phyloP scores from a whole-genome alignment of 805 yeast species.

The Candida mattraensis region DNA sequence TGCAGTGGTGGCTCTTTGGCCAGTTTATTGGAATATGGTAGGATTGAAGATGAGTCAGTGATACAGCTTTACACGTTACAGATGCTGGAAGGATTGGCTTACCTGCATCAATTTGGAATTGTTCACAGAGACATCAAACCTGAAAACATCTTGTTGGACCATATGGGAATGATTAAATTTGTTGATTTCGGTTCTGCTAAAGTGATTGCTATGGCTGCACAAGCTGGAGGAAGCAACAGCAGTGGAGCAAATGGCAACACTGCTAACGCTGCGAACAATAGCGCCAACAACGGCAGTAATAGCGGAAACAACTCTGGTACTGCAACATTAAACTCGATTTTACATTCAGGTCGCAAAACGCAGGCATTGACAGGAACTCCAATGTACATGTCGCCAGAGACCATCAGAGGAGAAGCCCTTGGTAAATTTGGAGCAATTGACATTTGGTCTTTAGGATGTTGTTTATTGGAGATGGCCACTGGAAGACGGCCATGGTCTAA shows the following conservation, averaged over 20 bases:
- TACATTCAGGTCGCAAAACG: slow-evolving; percentile 27
- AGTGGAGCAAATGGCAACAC: slow-evolving; percentile 6
- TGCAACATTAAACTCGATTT: slow-evolving; percentile 17
- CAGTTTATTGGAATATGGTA: slow-evolving; percentile 79
- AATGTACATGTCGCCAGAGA: slow-evolving; percentile 99
- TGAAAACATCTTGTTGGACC: slow-evolving; percentile 86
- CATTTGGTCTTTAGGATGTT: slow-evolving; percentile 97
- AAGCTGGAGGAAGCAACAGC: slow-evolving; percentile 12
- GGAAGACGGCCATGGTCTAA: slow-evolving; percentile 97
- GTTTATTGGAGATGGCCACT: slow-evolving; percentile 93
- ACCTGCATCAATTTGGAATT: slow-evolving; percentile 89
- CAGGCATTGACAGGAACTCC: slow-evolving; percentile 83
- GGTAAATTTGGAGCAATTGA: slow-evolving; percentile 71
- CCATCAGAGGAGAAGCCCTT: slow-evolving; percentile 71
- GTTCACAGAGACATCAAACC: slow-evolving; percentile 98
- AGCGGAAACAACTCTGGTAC: slow-evolving; percentile 13
- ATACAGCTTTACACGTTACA: slow-evolving; percentile 88
- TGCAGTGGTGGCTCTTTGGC: slow-evolving; percentile 96
- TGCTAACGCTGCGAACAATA: slow-evolving; percentile 35
- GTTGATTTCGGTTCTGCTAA: slow-evolving; percentile 99
- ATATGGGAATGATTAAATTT: slow-evolving; percentile 88
- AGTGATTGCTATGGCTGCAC: slow-evolving; percentile 67
- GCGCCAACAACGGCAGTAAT: slow-evolving; percentile 6
- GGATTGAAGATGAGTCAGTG: slow-evolving; percentile 93
- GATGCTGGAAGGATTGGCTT: slow-evolving; percentile 92